Percentiles rank a stretch among this genome's conserved stretches.
These are phyloP conservation scores for Trichoderma sp. DNA, from an alignment of 2,329 filamentous ascomycete genomes.

Conservation along the genomic window DNA sequence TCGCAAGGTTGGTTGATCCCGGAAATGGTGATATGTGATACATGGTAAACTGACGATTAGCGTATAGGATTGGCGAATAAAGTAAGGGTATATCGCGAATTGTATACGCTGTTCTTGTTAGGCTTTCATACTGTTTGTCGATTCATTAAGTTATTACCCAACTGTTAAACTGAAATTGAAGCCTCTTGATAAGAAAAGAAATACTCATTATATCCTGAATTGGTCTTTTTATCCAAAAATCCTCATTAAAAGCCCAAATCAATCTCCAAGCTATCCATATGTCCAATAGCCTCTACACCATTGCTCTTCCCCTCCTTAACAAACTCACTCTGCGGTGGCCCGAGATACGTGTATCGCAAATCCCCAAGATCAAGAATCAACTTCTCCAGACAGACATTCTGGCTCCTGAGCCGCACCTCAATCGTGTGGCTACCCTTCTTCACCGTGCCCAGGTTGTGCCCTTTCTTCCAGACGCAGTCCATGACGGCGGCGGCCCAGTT, in stretches of 20 bases:
- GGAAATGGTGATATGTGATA: background rate
- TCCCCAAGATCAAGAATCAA: conserved; percentile 42
- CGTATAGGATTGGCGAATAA: background rate
- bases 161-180: background rate
- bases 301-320: conserved; percentile 29
- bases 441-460: conserved; percentile 37
- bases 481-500: conserved; percentile 55
- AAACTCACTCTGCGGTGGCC: conserved; percentile 40
- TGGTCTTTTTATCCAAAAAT: background rate
- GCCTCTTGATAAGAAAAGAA: background rate
- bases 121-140: background rate
- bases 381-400: conserved; percentile 46
- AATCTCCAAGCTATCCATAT: conserved; percentile 25
- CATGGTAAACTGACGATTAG: background rate
- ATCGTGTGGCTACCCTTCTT: conserved; percentile 38
- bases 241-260: conserved; percentile 21
- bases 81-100: background rate
- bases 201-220: background rate
- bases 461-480: conserved; percentile 54
- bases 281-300: conserved; percentile 3
- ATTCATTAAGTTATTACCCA: background rate
- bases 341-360: conserved; percentile 42
- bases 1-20: background rate
- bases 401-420: conserved; percentile 38
- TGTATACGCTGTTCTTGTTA: background rate